Conservation (phyloP, 306 rosid species). For the Pyrus pyrifolia region DNA sequence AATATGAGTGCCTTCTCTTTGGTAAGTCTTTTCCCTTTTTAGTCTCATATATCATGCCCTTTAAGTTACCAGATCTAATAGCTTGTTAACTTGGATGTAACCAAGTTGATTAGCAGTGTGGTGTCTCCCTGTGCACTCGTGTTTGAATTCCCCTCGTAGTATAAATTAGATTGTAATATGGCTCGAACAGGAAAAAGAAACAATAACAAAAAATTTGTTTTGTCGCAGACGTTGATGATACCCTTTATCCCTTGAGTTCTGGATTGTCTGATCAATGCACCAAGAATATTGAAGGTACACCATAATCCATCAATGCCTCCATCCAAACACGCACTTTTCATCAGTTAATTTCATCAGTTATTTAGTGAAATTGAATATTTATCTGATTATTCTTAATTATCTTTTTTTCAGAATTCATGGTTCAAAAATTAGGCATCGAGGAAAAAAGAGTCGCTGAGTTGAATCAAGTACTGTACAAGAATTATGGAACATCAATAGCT, state of each 20-base stretch:
- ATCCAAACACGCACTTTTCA: not conserved
- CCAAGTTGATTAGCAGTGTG: too few species aligned
- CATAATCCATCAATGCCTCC: not conserved
- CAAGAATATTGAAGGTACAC: constrained; percentile 9
- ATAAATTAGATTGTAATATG: too few species aligned
- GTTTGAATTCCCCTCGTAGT: not conserved
- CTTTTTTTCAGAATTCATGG: constrained; percentile 8
- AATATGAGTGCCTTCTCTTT: constrained; percentile 26
- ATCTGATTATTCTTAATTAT: not conserved
- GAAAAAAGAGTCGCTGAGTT: not conserved
- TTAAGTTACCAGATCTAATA: too few species aligned
- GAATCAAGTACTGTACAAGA: constrained; percentile 1
- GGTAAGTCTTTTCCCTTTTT: not conserved
- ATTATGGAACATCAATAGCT: constrained; percentile 19
- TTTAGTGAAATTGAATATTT: not conserved
- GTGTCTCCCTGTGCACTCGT: too few species aligned
- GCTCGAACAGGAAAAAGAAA: not conserved
- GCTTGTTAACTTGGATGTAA: too few species aligned
- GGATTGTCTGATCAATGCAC: constrained; percentile 6
- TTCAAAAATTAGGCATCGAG: constrained; percentile 6
- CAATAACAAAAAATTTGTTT: not conserved
- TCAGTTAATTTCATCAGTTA: not conserved
- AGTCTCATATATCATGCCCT: not conserved
- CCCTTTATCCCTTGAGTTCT: constrained; percentile 9
- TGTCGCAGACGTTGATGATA: constrained; percentile 13